Conservation (phyloP, 768 basidiomycete species). For the Chalciporus pseudorubinellus region DNA sequence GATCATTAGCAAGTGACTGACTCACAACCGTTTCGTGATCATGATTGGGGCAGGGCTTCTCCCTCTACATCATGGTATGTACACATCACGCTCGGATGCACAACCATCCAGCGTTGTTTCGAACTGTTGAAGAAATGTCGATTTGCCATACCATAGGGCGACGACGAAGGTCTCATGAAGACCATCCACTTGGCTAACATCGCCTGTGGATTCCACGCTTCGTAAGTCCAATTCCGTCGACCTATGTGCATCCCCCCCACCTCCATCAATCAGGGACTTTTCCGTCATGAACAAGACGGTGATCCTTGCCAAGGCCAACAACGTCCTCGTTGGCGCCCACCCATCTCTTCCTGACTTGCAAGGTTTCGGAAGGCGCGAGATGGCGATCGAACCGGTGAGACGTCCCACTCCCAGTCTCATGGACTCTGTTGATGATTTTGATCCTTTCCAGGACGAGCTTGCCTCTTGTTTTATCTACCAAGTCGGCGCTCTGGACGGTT, state of each 20-base stretch:
- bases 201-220: constrained; percentile 70
- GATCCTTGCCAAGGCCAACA: constrained; percentile 50
- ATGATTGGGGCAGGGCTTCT: constrained; percentile 42
- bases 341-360: constrained; percentile 60
- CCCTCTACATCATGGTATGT: constrained; percentile 46
- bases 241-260: no score
- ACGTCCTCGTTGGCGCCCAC: constrained; percentile 63
- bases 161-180: constrained; percentile 53
- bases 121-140: no score
- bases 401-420: no score
- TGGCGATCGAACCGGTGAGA: constrained; percentile 57
- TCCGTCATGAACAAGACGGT: constrained; percentile 66
- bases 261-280: constrained; percentile 46
- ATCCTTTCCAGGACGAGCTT: constrained; percentile 46
- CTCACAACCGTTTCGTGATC: background rate
- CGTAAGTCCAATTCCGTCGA: constrained; percentile 32
- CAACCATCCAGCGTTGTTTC: no score
- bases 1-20: background rate
- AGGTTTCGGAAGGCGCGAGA: constrained; percentile 65
- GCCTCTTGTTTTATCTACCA: constrained; percentile 60
- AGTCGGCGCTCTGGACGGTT: constrained; percentile 62
- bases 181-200: constrained; percentile 60
- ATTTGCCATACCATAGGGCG: constrained; percentile 34
- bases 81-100: background rate
- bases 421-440: background rate